phyloP scores from a whole-genome alignment of 371 early-diverging fungal species.

The Basidiobolus meristosporus region DNA sequence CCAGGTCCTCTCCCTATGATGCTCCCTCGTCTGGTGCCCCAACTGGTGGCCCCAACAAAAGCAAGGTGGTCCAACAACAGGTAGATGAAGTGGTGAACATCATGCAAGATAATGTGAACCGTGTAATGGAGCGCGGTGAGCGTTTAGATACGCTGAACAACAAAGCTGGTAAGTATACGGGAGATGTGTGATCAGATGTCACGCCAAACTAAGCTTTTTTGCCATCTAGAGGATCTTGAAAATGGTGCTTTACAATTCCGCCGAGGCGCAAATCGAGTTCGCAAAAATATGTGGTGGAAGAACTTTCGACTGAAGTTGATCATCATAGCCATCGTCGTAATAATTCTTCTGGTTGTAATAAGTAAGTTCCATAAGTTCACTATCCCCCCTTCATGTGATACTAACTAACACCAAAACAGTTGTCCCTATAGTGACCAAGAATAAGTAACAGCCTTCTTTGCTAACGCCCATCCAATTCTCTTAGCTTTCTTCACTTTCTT shows the following conservation, averaged over 20 bases:
- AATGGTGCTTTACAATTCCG: constrained; percentile 26
- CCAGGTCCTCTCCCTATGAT: too few relatives aligned
- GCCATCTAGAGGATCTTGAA: constrained; percentile 46
- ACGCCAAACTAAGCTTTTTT: too few relatives aligned
- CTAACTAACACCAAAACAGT: too few relatives aligned
- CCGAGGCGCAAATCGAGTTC: constrained; percentile 51
- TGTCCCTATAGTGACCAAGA: too few relatives aligned
- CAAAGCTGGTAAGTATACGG: constrained; percentile 50
- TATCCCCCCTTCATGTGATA: too few relatives aligned
- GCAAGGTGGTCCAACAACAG: constrained; percentile 48
- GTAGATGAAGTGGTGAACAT: constrained; percentile 88
- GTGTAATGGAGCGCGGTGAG: constrained; percentile 81
- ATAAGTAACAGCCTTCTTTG: too few relatives aligned
- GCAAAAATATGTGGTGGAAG: constrained; percentile 85
- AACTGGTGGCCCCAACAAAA: too few relatives aligned
- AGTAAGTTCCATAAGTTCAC: too few relatives aligned
- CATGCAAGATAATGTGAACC: constrained; percentile 90
- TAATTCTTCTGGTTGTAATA: constrained; percentile 63
- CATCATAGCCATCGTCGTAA: constrained; percentile 47
- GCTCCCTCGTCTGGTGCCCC: too few relatives aligned
- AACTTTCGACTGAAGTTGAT: constrained; percentile 86
- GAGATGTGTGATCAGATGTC: background rate
- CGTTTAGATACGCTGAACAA: constrained; percentile 60
- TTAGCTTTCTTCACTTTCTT: too few relatives aligned
- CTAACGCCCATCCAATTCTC: too few relatives aligned